phyloP scores from a whole-genome alignment of 768 basidiomycete genomes.

The Suillus spraguei region DNA sequence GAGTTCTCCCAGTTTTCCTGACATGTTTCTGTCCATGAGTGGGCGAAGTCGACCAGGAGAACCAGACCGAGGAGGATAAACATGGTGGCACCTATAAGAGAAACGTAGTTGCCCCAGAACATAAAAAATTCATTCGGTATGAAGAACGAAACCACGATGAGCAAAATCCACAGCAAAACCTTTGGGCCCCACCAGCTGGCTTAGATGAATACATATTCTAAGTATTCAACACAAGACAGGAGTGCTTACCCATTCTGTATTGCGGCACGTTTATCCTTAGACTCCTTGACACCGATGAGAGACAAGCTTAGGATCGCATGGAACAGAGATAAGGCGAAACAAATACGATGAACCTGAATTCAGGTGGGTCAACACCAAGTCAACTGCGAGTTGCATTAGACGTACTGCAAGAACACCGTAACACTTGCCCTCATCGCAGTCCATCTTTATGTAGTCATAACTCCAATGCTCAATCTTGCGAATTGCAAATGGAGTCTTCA shows the following conservation, averaged over 20 bases:
- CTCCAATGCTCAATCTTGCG: constrained; percentile 89
- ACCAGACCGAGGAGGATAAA: constrained; percentile 98
- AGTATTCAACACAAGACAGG: constrained; percentile 10
- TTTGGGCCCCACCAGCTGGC: constrained; percentile 99
- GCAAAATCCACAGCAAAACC: constrained; percentile 82
- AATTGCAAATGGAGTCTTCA: constrained; percentile 89
- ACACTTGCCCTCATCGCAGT: constrained; percentile 89
- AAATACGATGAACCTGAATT: constrained; percentile 86
- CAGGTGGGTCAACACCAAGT: constrained; percentile 11
- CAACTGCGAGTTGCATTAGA: constrained; percentile 17
- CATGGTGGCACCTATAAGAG: constrained; percentile 88
- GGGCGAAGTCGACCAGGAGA: constrained; percentile 97
- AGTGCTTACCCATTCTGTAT: constrained; percentile 89
- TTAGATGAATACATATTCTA: constrained; percentile 19
- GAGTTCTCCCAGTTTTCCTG: constrained; percentile 93
- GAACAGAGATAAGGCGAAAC: constrained; percentile 90
- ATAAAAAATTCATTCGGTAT: constrained; percentile 98
- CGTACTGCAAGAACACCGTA: constrained; percentile 94
- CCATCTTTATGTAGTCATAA: constrained; percentile 98
- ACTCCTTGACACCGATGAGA: constrained; percentile 87
- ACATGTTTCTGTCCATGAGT: constrained; percentile 97
- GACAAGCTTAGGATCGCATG: constrained; percentile 79
- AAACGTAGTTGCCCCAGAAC: constrained; percentile 94
- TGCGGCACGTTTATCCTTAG: constrained; percentile 89
- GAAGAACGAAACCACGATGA: constrained; percentile 84